Percentiles rank a stretch among this genome's conserved stretches.
These are phyloP conservation scores for Capillidium heterosporum DNA, from an alignment of 371 early-diverging fungal genomes.

Conservation along the genomic window DNA sequence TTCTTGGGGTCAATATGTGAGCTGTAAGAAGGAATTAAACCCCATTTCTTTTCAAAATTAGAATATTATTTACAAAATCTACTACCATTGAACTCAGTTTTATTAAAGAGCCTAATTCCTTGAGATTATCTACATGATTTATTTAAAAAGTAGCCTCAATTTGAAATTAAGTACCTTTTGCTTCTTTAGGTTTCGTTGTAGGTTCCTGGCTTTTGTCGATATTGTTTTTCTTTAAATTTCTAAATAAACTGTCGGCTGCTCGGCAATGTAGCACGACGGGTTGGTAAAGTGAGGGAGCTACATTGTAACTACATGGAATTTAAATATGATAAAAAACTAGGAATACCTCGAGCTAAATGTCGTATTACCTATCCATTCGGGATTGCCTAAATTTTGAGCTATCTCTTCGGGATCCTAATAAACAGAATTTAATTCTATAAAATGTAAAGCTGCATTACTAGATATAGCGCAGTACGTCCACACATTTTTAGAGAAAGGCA, in stretches of 20 bases:
- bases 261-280: neutral
- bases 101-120: neutral
- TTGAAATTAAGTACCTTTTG: neutral
- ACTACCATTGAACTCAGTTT: neutral
- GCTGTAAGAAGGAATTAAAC: neutral
- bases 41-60: conserved; percentile 5
- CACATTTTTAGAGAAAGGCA: neutral
- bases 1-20: neutral
- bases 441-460: neutral
- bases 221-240: neutral
- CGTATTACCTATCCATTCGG: neutral
- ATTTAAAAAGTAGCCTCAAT: neutral
- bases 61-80: neutral
- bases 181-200: neutral
- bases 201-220: neutral
- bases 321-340: neutral
- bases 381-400: neutral
- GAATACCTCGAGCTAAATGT: neutral
- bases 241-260: neutral
- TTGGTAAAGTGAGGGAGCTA: conserved; percentile 1
- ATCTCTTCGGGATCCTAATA: conserved; percentile 1
- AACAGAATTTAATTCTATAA: neutral
- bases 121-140: neutral
- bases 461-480: conserved; percentile 3
- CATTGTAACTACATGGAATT: neutral